Evolutionary conservation across 164 flowering plant species (phyloP), one percentile per base, ranked within the genome.

Genomic region (Vitis cinerea): DNA sequence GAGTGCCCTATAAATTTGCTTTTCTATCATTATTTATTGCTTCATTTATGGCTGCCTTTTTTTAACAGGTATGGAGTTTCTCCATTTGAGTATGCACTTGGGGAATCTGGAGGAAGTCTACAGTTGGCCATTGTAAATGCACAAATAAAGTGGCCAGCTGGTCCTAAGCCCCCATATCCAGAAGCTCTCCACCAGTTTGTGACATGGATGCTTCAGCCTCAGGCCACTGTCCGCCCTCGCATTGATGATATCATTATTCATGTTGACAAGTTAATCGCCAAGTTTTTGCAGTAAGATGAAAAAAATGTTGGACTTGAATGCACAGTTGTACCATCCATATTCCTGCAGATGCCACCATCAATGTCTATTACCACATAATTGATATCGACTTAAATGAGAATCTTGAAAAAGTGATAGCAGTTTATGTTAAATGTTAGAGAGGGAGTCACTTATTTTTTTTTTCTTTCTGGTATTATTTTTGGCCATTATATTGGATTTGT

Each of bases 131-230:
- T 95, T 66, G 77, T 95, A 58, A 95, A 92, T 75, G 93, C 84
- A 23, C 99, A 95, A 66, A 64, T 95, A 70, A 93, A 91, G 75
- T 95, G 99, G 98, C 98, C 99, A 10, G 75, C 83, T 1, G 93
- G 91, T 30, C 93, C 98, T 15, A 84, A 88, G n/a, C 86, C 96
- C 29, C 85, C 93, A 11, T 95, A 91, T 58, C 99, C 99, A 3
- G 99, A 85, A 12, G 83, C 89, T 11, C 91, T 92, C 37, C 97
- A 87, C 77, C 88, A 88, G 80, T 95, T 95, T 75, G 93, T 95
- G 59, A 85, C 81, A 61, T 92, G 99, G 99, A 92, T 92, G 97
- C 97, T 94, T 68, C 97, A 94, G 71, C 96, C 99, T 9, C 98
- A 92, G 77, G 80, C 87, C 50, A 75, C 95, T 6, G 83, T 91